phyloP scores from a whole-genome alignment of 2,329 filamentous ascomycete genomes.

The Botrytis elliptica region DNA sequence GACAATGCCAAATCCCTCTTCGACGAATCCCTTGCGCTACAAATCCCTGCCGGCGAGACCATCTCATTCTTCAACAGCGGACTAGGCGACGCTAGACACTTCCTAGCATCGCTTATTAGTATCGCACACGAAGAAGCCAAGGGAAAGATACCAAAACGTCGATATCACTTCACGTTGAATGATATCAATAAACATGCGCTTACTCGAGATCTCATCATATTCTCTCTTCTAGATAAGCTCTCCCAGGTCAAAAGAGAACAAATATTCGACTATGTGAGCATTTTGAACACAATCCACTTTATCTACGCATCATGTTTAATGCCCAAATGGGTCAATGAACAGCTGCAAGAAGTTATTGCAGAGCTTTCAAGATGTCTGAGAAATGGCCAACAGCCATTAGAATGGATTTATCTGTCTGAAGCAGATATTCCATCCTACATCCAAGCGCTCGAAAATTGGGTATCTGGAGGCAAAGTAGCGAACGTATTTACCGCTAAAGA shows the following conservation, averaged over 20 bases:
- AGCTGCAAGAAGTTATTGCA: slow-evolving; percentile 2
- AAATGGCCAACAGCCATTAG: background rate
- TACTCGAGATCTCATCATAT: background rate
- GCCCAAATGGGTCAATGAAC: background rate
- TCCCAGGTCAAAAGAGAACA: background rate
- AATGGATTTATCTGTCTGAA: background rate
- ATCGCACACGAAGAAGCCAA: background rate
- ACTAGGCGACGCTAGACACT: background rate
- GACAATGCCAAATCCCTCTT: slow-evolving; percentile 1
- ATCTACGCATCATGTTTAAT: background rate
- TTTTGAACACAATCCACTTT: background rate
- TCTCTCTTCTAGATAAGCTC: background rate
- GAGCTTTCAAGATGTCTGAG: background rate
- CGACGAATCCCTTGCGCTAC: background rate
- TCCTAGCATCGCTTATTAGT: background rate
- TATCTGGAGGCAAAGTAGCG: background rate
- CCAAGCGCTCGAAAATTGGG: background rate
- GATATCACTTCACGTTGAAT: slow-evolving; percentile 8
- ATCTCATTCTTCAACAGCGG: background rate
- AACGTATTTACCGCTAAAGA: background rate
- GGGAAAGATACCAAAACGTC: background rate
- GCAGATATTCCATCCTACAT: slow-evolving; percentile 1
- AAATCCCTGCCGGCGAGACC: background rate
- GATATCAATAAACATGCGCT: background rate
- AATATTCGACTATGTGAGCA: background rate